These are phyloP conservation scores for Hypomyces rosellus DNA, from an alignment of 2,329 filamentous ascomycete genomes.

Conservation along the genomic window DNA sequence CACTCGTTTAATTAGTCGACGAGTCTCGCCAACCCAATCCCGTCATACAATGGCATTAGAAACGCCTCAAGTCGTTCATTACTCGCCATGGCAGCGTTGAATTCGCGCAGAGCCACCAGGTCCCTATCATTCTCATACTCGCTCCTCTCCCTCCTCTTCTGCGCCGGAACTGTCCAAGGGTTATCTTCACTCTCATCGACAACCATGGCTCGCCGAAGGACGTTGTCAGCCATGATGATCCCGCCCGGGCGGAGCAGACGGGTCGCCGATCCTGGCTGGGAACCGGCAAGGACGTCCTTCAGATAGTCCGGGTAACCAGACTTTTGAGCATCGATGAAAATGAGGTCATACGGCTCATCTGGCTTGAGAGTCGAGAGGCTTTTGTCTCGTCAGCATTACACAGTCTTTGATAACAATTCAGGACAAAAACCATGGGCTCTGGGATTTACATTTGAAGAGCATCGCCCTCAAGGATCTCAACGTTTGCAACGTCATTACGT, in stretches of 20 bases:
- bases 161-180: constrained; percentile 20
- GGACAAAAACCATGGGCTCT: not conserved
- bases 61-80: constrained; percentile 28
- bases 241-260: constrained; percentile 39
- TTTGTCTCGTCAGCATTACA: too few relatives aligned
- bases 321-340: constrained; percentile 47
- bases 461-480: constrained; percentile 37
- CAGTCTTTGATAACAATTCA: not conserved
- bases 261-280: constrained; percentile 24
- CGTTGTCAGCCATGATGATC: constrained; percentile 45
- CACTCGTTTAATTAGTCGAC: constrained; percentile 17
- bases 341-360: constrained; percentile 39
- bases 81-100: constrained; percentile 20
- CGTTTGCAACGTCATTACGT: constrained; percentile 33
- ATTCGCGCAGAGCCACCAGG: constrained; percentile 21
- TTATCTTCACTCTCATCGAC: constrained; percentile 32
- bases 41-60: constrained; percentile 33
- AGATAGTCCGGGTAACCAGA: constrained; percentile 41
- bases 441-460: constrained; percentile 34
- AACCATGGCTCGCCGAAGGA: constrained; percentile 39
- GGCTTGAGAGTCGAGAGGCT: constrained; percentile 27
- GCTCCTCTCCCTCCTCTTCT: constrained; percentile 9
- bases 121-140: constrained; percentile 17
- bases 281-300: constrained; percentile 33
- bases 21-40: constrained; percentile 27